Percentiles rank a stretch among this genome's conserved stretches.
These are phyloP conservation scores for Aspergillus luchuensis DNA, from an alignment of 2,329 filamentous ascomycete genomes.

Conservation along the genomic window DNA sequence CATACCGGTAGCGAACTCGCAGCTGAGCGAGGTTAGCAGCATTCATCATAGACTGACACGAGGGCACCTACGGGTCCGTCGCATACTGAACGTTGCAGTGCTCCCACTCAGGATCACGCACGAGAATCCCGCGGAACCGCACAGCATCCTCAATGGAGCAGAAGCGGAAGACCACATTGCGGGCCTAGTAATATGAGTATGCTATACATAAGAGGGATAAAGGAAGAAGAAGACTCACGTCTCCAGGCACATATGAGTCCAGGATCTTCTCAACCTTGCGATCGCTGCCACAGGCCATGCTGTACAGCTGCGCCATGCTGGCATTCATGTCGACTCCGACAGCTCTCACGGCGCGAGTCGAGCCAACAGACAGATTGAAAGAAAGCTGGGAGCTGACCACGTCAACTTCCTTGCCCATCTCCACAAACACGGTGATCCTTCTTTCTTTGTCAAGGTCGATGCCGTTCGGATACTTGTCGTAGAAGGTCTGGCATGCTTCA, in stretches of 20 bases:
- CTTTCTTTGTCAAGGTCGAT: conserved; percentile 37
- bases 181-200: conserved; percentile 34
- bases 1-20: conserved; percentile 25
- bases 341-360: conserved; percentile 51
- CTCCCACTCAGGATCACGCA: conserved; percentile 49
- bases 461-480: conserved; percentile 39
- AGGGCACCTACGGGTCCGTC: conserved; percentile 43
- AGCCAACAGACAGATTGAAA: conserved; percentile 43
- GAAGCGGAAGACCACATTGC: conserved; percentile 53
- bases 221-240: conserved; percentile 37
- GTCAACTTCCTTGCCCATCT: conserved; percentile 44
- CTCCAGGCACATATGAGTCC: conserved; percentile 42
- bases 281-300: conserved; percentile 42
- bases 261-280: conserved; percentile 51
- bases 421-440: conserved; percentile 37
- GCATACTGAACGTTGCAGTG: conserved; percentile 47
- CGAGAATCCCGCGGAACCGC: conserved; percentile 45
- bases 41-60: background rate
- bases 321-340: conserved; percentile 45
- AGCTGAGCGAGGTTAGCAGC: conserved; percentile 19
- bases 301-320: conserved; percentile 38
- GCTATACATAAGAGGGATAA: background rate
- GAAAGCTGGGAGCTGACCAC: conserved; percentile 45
- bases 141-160: conserved; percentile 50
- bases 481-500: conserved; percentile 39